Evolutionary conservation across 1,284 basidiomycete genomes (phyloP).

Genomic region (Trametes polyzona): DNA sequence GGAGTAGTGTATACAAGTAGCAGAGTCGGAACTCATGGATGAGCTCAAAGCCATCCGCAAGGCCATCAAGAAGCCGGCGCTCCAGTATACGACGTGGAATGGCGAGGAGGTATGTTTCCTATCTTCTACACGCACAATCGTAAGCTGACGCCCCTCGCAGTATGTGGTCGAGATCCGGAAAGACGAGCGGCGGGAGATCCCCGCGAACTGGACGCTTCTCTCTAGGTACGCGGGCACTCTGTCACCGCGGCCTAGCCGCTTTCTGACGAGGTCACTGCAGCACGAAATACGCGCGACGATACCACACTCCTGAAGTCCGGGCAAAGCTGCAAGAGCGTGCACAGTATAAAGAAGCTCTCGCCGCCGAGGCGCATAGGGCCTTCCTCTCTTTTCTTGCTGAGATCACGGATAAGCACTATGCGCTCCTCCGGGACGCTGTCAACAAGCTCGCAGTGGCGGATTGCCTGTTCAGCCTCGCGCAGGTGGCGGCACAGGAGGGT

Average conservation of each 20-base stretch:
- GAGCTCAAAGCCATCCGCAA: constrained; percentile 81
- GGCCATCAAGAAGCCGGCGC: constrained; percentile 70
- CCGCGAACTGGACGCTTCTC: constrained; percentile 80
- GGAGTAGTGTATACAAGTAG: constrained; percentile 55
- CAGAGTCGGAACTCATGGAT: constrained; percentile 75
- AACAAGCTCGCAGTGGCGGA: constrained; percentile 83
- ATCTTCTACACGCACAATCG: background rate
- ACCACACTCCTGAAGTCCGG: constrained; percentile 78
- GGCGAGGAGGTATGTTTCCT: constrained; percentile 66
- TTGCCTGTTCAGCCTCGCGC: constrained; percentile 74
- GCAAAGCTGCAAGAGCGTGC: constrained; percentile 74
- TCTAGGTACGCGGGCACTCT: constrained; percentile 54
- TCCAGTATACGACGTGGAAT: constrained; percentile 74
- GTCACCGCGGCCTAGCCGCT: background rate
- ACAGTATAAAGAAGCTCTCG: constrained; percentile 77
- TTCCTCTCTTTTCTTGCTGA: constrained; percentile 73
- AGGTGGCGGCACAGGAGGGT: constrained; percentile 71
- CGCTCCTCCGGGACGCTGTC: constrained; percentile 70
- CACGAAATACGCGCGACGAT: constrained; percentile 81
- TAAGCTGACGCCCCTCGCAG: constrained; percentile 40
- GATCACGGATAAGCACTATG: constrained; percentile 70
- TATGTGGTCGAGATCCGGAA: constrained; percentile 81
- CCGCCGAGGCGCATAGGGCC: constrained; percentile 68
- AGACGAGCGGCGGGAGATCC: constrained; percentile 70
- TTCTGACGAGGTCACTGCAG: constrained; percentile 39